Evolutionary conservation across 306 rosid species (phyloP).

Genomic region (Cucurbita maxima): DNA sequence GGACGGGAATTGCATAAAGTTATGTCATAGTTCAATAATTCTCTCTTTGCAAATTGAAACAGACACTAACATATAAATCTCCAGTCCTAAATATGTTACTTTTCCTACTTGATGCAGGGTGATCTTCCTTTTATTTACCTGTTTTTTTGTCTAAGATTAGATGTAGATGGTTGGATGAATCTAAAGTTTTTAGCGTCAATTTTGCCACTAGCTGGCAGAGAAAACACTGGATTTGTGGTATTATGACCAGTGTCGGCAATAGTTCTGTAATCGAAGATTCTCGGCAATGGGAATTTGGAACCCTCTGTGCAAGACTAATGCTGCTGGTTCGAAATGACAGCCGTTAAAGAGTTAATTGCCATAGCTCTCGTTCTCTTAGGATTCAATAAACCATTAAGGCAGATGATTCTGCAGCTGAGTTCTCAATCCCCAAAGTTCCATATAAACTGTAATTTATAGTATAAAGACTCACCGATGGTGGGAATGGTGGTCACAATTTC

Average conservation of each 20-base stretch:
- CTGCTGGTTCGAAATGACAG: background rate
- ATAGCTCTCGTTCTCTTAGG: background rate
- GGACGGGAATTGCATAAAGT: background rate
- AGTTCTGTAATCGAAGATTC: background rate
- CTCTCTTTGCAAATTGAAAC: background rate
- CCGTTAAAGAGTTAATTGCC: background rate
- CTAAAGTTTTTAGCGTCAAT: background rate
- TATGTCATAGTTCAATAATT: background rate
- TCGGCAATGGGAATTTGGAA: background rate
- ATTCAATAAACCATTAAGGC: background rate
- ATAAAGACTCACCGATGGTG: constrained; percentile 50
- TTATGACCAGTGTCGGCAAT: background rate
- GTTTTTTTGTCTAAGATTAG: background rate
- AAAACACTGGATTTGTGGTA: background rate
- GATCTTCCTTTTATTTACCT: background rate
- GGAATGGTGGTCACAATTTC: constrained; percentile 95
- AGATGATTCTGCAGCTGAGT: background rate
- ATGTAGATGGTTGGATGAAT: background rate
- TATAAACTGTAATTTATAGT: background rate
- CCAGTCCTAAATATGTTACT: background rate
- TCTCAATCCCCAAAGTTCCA: background rate
- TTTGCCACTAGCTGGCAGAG: background rate
- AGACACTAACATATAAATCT: background rate
- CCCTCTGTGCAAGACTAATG: background rate
- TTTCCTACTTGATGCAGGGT: background rate